Conservation (phyloP, 2,329 filamentous ascomycete species). For the Ustulina deusta region DNA sequence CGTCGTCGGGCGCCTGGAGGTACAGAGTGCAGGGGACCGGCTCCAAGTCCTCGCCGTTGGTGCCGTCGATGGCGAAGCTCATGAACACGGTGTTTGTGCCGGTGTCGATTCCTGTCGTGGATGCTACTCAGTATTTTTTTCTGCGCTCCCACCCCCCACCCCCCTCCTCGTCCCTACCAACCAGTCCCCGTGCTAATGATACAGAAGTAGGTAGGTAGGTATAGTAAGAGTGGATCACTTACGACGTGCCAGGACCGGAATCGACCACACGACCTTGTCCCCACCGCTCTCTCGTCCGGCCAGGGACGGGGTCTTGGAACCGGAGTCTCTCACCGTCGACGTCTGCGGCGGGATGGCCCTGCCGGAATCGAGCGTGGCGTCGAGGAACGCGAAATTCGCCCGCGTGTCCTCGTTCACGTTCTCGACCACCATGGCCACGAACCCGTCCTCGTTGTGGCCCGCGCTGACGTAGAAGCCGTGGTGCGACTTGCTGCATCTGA, state of each 20-base stretch:
- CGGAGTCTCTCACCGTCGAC: not conserved
- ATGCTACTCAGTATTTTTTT: slow-evolving; percentile 12
- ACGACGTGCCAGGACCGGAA: slow-evolving; percentile 18
- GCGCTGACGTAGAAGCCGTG: slow-evolving; percentile 32
- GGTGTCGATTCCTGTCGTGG: slow-evolving; percentile 36
- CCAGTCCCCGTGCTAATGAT: not conserved
- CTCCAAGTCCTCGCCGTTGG: not conserved
- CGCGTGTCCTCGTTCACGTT: slow-evolving; percentile 12
- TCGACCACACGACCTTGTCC: slow-evolving; percentile 21
- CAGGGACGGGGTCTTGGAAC: not conserved
- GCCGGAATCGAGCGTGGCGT: slow-evolving; percentile 38
- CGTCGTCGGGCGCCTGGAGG: slow-evolving; percentile 29
- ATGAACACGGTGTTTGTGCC: slow-evolving; percentile 25
- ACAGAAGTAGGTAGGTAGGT: not conserved
- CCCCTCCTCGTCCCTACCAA: not conserved
- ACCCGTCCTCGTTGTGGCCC: slow-evolving; percentile 39
- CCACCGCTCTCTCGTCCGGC: not conserved
- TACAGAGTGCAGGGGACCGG: slow-evolving; percentile 32
- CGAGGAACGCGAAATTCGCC: slow-evolving; percentile 42
- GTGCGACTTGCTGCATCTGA: slow-evolving; percentile 13
- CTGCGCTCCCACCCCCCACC: too few species aligned
- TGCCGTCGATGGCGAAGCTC: slow-evolving; percentile 33
- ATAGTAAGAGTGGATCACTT: not conserved
- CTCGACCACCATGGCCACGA: slow-evolving; percentile 38
- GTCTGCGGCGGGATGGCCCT: slow-evolving; percentile 35